phyloP scores from a whole-genome alignment of 768 basidiomycete species.

The Tricholomella constricta region DNA sequence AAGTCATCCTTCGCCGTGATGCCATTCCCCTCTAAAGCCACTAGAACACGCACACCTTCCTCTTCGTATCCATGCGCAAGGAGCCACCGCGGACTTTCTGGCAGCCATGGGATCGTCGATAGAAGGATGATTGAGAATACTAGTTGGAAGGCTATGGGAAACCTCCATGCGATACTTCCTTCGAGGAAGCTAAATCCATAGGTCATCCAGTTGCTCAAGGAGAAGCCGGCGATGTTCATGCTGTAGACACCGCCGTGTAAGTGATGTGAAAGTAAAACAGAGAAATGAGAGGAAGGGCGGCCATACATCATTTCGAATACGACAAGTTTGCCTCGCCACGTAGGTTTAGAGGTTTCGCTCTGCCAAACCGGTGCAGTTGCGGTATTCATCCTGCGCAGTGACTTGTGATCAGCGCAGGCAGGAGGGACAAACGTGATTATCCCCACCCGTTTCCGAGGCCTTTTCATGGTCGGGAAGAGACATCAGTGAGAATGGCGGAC shows the following conservation, averaged over 20 bases:
- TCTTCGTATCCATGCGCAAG: conserved; percentile 45
- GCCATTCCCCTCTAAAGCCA: conserved; percentile 43
- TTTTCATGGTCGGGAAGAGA: conserved; percentile 19
- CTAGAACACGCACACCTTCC: conserved; percentile 44
- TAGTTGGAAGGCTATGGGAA: conserved; percentile 54
- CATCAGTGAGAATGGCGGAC: no score
- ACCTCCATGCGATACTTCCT: conserved; percentile 48
- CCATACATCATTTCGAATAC: conserved; percentile 52
- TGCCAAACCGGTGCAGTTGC: conserved; percentile 55
- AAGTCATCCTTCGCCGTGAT: conserved; percentile 36
- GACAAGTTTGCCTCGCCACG: conserved; percentile 49
- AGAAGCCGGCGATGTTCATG: conserved; percentile 54
- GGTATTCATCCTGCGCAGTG: conserved; percentile 40
- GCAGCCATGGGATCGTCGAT: conserved; percentile 50
- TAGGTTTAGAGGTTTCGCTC: conserved; percentile 51
- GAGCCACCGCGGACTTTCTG: conserved; percentile 51
- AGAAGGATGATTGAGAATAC: conserved; percentile 46
- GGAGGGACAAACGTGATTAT: not conserved
- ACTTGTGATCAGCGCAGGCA: not conserved
- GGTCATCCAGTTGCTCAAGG: conserved; percentile 55
- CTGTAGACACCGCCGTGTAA: conserved; percentile 23
- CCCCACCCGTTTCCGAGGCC: conserved; percentile 48
- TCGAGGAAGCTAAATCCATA: conserved; percentile 49
- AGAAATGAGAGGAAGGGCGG: not conserved
- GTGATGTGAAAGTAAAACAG: not conserved